phyloP scores from a whole-genome alignment of 768 basidiomycete species.

The Candolleomyces aberdarensis region DNA sequence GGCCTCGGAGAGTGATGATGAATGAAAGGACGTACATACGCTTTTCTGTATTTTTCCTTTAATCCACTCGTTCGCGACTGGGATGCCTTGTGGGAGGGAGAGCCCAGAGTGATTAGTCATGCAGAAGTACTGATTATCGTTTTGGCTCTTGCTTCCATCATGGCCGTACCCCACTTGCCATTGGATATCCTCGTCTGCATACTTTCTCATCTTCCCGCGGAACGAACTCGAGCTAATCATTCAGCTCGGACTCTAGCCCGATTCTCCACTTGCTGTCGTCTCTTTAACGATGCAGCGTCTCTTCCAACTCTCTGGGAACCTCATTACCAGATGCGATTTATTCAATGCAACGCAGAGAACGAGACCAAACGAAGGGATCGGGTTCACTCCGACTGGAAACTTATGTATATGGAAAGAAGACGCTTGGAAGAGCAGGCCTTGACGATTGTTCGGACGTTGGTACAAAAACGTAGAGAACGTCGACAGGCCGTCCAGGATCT shows the following conservation, averaged over 20 bases:
- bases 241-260: slow-evolving; percentile 30
- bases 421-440: slow-evolving; percentile 42
- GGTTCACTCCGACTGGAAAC: slow-evolving; percentile 39
- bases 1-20: slow-evolving; percentile 30
- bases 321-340: slow-evolving; percentile 51
- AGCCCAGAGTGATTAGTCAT: background rate
- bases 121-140: background rate
- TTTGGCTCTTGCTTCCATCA: slow-evolving; percentile 5
- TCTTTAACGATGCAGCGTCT: slow-evolving; percentile 44
- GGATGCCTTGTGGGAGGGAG: no score
- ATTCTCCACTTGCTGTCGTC: slow-evolving; percentile 35
- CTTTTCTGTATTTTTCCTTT: slow-evolving; percentile 13
- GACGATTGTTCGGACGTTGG: slow-evolving; percentile 38
- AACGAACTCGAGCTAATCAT: slow-evolving; percentile 5
- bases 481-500: slow-evolving; percentile 36
- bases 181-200: slow-evolving; percentile 28
- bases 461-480: slow-evolving; percentile 33
- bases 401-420: slow-evolving; percentile 43
- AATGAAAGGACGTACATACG: slow-evolving; percentile 9
- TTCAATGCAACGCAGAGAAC: slow-evolving; percentile 29
- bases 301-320: slow-evolving; percentile 45
- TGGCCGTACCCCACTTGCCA: slow-evolving; percentile 18
- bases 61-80: background rate
- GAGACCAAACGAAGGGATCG: slow-evolving; percentile 33
- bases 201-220: slow-evolving; percentile 17